Percentiles rank a stretch among this genome's conserved stretches.
phyloP scores from a whole-genome alignment of 257 asterid species.

The Gynochthodes officinalis region DNA sequence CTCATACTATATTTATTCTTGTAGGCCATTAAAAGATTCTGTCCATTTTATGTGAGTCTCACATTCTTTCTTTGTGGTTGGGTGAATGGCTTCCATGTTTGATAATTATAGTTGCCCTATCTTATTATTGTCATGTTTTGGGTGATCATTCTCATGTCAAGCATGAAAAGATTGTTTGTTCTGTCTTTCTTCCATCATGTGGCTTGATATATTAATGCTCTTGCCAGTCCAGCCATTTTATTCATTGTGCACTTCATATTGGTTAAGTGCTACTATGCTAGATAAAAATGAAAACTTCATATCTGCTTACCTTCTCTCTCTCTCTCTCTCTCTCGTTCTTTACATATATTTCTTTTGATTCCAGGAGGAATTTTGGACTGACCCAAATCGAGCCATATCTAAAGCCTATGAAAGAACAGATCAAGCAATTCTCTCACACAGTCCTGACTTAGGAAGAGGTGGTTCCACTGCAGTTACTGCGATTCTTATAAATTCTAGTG shows the following conservation, averaged over 20 bases:
- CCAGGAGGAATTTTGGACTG: conserved; percentile 77
- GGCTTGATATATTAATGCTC: neutral
- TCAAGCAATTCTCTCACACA: conserved; percentile 76
- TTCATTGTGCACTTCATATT: neutral
- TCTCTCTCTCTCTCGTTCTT: neutral
- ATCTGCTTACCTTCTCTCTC: neutral
- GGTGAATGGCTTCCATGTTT: neutral
- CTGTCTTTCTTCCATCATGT: conserved; percentile 1
- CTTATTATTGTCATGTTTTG: neutral
- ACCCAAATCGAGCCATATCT: conserved; percentile 56
- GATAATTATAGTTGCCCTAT: neutral
- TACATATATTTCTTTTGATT: conserved; percentile 18
- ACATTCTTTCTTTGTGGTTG: neutral
- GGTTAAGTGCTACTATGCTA: neutral
- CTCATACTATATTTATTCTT: no score
- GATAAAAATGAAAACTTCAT: neutral
- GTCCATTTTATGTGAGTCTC: neutral
- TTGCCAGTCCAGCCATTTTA: neutral
- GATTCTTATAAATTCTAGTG: conserved; percentile 51
- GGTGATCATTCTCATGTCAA: neutral
- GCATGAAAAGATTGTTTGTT: neutral
- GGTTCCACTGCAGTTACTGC: conserved; percentile 98
- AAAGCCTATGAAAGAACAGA: conserved; percentile 87
- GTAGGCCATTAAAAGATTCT: neutral
- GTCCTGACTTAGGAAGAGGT: conserved; percentile 83